These are phyloP conservation scores for Punica granatum DNA, from an alignment of 345 rosid species.

Conservation along the genomic window DNA sequence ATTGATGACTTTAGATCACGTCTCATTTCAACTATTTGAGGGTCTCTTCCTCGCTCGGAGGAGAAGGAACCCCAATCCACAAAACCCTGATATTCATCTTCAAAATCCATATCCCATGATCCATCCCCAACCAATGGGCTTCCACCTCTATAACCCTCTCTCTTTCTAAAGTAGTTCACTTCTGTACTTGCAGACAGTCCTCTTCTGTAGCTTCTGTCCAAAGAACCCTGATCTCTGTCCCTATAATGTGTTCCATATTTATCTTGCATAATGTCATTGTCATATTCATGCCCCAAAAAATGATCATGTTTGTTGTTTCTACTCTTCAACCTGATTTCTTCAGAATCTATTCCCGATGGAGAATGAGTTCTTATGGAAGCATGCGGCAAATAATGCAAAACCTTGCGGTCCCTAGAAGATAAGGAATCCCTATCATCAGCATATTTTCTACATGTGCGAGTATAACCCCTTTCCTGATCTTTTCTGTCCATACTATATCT, in stretches of 20 bases:
- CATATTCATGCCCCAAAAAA: slow-evolving; percentile 18
- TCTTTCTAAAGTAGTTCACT: slow-evolving; percentile 22
- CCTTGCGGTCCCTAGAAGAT: slow-evolving; percentile 14
- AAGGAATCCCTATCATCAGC: slow-evolving; percentile 18
- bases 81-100: slow-evolving; percentile 18
- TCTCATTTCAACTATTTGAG: slow-evolving; percentile 19
- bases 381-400: slow-evolving; percentile 19
- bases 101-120: slow-evolving; percentile 23
- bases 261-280: slow-evolving; percentile 19
- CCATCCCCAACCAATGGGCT: slow-evolving; percentile 23
- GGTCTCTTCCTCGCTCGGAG: slow-evolving; percentile 21
- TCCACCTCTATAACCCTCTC: slow-evolving; percentile 17
- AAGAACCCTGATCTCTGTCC: slow-evolving; percentile 20
- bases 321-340: slow-evolving; percentile 16
- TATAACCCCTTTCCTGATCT: slow-evolving; percentile 19
- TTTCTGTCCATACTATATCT: slow-evolving; percentile 17
- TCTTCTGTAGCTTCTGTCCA: slow-evolving; percentile 21
- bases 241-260: slow-evolving; percentile 18
- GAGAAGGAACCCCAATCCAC: slow-evolving; percentile 15
- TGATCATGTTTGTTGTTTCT: slow-evolving; percentile 18
- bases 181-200: slow-evolving; percentile 23
- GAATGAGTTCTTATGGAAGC: slow-evolving; percentile 14
- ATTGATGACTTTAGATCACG: slow-evolving; percentile 14
- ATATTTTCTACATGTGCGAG: slow-evolving; percentile 14
- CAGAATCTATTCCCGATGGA: slow-evolving; percentile 24